Evolutionary conservation across 805 yeast species (phyloP), one percentile per base, ranked within the genome.

Genomic region (Candida ascalaphidarum): DNA sequence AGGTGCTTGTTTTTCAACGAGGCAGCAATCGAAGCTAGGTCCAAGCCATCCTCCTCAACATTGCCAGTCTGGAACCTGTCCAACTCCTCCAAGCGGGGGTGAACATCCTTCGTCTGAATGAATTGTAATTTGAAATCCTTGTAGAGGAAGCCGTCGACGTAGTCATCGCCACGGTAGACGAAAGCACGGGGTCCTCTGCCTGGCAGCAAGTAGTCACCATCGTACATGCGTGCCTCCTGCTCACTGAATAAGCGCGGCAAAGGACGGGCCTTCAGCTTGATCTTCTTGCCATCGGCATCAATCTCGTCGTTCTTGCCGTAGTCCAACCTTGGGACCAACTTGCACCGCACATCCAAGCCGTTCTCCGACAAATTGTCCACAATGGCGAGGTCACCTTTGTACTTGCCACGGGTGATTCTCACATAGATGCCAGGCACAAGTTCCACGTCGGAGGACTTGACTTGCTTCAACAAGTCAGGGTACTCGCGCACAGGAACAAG

Each of bases 401-500:
- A 88, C 46, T 80, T 81, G 37, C 98, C 97, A 37, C 95, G 72
- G 44, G 81, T 80, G 38, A 92, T 71, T 40, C 98, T 71, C 28
- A 92, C 94, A 53, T 89, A 92, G 17, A 85, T 75, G 14, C 98
- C 98, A 6, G 95, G 96, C 26, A 78, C 79, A 14, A 92, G 62
- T 44, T 84, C 88, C 15, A 85, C 81, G 44, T 88, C 97, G 29
- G 84, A 73, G 1, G 94, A 75, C 55, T 81, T 85, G 31, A 77
- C 83, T 32, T 94, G 96, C 48, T 94, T 81, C 50, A 92, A 67
- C 46, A 92, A 66, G 52, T 88, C 94, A 2, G 96, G 95, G 52
- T 86, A 82, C 58, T 92, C 98, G 52, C 83, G 84, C 33, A 92
- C 92, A 5, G 98, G 98, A 26, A 92, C 96, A 35, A 89, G 65